phyloP scores from a whole-genome alignment of 2,329 filamentous ascomycete genomes.

The Akanthomyces dipterigenus region DNA sequence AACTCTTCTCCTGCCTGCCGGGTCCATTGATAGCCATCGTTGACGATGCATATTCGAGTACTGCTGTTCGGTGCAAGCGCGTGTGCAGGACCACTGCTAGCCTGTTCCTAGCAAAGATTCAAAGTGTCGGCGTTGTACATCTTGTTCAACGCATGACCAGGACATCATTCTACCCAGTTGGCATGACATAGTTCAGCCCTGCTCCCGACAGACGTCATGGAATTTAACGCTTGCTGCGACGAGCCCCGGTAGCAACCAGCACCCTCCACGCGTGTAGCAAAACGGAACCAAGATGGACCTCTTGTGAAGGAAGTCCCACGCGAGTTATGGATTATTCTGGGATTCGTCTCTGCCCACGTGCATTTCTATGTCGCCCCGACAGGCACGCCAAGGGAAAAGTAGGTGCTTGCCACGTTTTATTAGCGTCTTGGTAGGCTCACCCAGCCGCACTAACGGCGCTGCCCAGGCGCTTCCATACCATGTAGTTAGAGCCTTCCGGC shows the following conservation, averaged over 20 bases:
- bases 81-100: too few relatives aligned
- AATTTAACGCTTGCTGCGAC: too few relatives aligned
- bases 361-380: neutral
- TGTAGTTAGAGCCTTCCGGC: neutral
- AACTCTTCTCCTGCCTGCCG: too few relatives aligned
- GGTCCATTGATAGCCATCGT: too few relatives aligned
- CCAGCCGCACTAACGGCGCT: neutral
- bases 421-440: neutral
- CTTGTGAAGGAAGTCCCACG: too few relatives aligned
- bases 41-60: too few relatives aligned
- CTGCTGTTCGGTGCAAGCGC: too few relatives aligned
- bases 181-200: neutral
- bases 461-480: neutral
- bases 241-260: too few relatives aligned
- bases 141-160: neutral
- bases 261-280: too few relatives aligned
- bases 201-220: neutral
- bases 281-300: too few relatives aligned
- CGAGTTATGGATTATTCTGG: neutral
- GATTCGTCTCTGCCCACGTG: neutral
- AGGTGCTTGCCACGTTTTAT: too few relatives aligned
- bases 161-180: neutral
- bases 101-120: too few relatives aligned
- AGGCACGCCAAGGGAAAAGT: neutral
- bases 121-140: neutral